These are phyloP conservation scores for Astragalus glycyphyllos DNA, from an alignment of 306 rosid species.

Conservation along the genomic window DNA sequence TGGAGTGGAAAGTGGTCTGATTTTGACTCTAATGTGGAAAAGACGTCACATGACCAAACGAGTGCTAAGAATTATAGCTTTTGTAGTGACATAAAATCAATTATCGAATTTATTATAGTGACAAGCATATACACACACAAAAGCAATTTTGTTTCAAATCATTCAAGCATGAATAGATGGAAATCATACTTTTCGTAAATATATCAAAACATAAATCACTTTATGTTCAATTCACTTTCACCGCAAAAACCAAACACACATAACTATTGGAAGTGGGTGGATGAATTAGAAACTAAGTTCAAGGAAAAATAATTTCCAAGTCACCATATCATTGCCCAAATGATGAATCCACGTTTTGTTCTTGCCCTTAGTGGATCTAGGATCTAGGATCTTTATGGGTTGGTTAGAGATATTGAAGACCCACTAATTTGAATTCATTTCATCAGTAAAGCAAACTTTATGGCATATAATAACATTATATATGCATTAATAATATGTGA, in stretches of 20 bases:
- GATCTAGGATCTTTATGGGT: slow-evolving; percentile 45
- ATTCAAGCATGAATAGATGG: no score
- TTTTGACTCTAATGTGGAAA: no score
- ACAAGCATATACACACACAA: no score
- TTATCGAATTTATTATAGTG: no score
- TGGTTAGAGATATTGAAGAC: slow-evolving; percentile 41
- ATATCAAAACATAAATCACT: no score
- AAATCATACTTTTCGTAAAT: no score
- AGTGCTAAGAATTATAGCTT: no score
- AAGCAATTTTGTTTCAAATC: no score
- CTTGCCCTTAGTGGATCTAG: slow-evolving; percentile 33
- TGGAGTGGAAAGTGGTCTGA: no score
- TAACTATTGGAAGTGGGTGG: slow-evolving; percentile 39
- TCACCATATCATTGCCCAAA: slow-evolving; percentile 35
- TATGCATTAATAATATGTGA: slow-evolving; percentile 18
- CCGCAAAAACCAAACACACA: slow-evolving; percentile 1
- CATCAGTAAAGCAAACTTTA: slow-evolving; percentile 39
- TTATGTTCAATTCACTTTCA: no score
- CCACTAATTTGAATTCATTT: slow-evolving; percentile 36
- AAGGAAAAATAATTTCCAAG: slow-evolving; percentile 31
- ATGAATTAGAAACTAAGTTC: slow-evolving; percentile 37
- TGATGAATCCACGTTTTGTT: slow-evolving; percentile 39
- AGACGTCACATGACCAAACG: no score
- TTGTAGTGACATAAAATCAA: no score
- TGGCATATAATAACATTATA: slow-evolving; percentile 22